A percentile compares a stretch with the other conserved stretches of the same genome.
Conservation (phyloP, 345 rosid genomes). For the Rubroshorea leprosula region DNA sequence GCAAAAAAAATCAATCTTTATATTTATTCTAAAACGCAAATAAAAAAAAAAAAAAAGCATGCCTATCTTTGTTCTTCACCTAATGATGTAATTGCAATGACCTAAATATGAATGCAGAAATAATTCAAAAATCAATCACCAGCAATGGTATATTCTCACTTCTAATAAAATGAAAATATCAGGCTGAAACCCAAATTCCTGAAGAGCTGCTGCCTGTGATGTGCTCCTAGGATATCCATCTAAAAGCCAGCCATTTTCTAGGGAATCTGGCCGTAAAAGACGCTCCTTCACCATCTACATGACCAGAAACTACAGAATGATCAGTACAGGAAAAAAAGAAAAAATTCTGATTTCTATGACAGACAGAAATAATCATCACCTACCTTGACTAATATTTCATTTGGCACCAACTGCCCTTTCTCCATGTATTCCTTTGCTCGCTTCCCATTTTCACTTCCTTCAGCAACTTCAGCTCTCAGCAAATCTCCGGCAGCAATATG, state of each 20-base stretch:
- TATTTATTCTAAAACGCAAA: no score
- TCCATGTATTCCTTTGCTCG: constrained; percentile 82
- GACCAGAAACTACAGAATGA: constrained; percentile 18
- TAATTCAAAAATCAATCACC: not conserved
- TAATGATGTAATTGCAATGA: no score
- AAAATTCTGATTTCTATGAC: constrained; percentile 8
- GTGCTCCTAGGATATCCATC: constrained; percentile 95
- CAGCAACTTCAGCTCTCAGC: constrained; percentile 68
- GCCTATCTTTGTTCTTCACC: no score
- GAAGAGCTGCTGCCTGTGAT: constrained; percentile 83
- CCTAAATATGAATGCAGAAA: not conserved
- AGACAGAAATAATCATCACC: no score
- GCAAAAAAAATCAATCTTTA: not conserved
- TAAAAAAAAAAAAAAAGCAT: no score
- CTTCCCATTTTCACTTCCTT: constrained; percentile 81
- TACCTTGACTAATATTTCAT: constrained; percentile 74
- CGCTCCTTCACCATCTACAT: constrained; percentile 86
- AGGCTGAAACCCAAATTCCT: constrained; percentile 55
- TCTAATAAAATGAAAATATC: constrained; percentile 81
- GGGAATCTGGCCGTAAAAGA: constrained; percentile 60
- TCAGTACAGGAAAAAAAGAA: constrained; percentile 8
- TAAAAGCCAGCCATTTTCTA: constrained; percentile 85
- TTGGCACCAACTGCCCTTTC: constrained; percentile 73
- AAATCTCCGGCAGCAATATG: constrained; percentile 93
- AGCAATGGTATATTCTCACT: constrained; percentile 33